These are phyloP conservation scores for Astraeus odoratus DNA, from an alignment of 768 basidiomycete genomes.

Conservation along the genomic window DNA sequence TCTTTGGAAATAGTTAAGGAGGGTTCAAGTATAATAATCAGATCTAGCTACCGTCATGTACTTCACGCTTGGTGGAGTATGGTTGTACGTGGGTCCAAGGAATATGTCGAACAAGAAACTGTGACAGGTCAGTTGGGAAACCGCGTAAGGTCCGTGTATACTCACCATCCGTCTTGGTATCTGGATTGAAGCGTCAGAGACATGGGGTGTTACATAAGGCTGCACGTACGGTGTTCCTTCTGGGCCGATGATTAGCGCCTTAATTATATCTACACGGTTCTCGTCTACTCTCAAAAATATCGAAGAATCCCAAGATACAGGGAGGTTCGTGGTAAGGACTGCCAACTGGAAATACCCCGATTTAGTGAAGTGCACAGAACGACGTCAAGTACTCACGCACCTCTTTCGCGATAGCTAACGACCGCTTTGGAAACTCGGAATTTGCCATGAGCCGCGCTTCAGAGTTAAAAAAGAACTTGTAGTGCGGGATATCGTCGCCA, in stretches of 20 bases:
- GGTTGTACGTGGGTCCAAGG: slow-evolving; percentile 83
- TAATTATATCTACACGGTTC: slow-evolving; percentile 85
- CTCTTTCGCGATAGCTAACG: slow-evolving; percentile 93
- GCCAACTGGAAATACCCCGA: slow-evolving; percentile 56
- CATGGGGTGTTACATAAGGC: slow-evolving; percentile 2
- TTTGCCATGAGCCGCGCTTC: slow-evolving; percentile 81
- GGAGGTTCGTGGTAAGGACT: slow-evolving; percentile 87
- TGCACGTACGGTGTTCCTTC: slow-evolving; percentile 82
- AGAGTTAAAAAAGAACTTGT: slow-evolving; percentile 75
- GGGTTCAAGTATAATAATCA: neutral
- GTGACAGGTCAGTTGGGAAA: slow-evolving; percentile 7
- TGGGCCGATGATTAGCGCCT: slow-evolving; percentile 86
- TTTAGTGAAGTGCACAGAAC: slow-evolving; percentile 3
- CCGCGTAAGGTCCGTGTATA: slow-evolving; percentile 4
- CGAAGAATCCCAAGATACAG: slow-evolving; percentile 92
- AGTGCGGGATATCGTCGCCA: slow-evolving; percentile 57
- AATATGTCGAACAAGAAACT: slow-evolving; percentile 88
- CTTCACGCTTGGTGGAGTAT: slow-evolving; percentile 71
- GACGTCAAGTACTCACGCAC: slow-evolving; percentile 31
- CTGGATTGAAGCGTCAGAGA: slow-evolving; percentile 31
- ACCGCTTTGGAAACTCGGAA: slow-evolving; percentile 85
- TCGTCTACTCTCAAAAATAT: slow-evolving; percentile 93
- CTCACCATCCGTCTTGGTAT: slow-evolving; percentile 88
- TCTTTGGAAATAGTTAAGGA: slow-evolving; percentile 37
- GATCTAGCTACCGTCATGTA: slow-evolving; percentile 45